Evolutionary conservation across 78 protist genomes (phyloP), one percentile per base, ranked within the genome.

Genomic region (Protostelium mycophagum): DNA sequence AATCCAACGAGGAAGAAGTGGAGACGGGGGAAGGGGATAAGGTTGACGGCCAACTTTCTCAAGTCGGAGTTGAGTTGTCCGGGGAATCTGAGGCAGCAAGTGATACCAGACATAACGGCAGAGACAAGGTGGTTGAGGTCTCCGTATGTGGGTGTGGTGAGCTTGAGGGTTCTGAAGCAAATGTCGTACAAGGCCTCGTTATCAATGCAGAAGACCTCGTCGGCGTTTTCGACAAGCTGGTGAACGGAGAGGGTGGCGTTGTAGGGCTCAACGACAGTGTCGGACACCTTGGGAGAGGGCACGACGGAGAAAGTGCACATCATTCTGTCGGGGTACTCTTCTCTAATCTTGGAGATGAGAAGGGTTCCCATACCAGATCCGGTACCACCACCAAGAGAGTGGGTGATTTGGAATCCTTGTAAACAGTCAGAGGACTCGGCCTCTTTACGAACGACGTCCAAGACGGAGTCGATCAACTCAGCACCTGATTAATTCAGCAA

Each of bases 311-410:
- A 98, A 34, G 99, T 97, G 93, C 92, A 84, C 98, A 98, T 96
- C 96, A 98, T 97, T 85, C 99, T 96, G 92, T 98, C 99, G 88
- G 99, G 99, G 94, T 91, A 98, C 91, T 99, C 99, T 88, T 98
- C 99, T 63, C 98, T 97, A 88, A 97, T 95, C 88, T 96, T 95
- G 83, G 96, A 89, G 85, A 97, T 91, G 83, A 97, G 93, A 34
- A 97, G 95, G 35, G 99, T 96, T 85, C 98, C 98, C 93, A 96
- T 85, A 85, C 99, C 99, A 28, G 99, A 98, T 83, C 99, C 99
- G 36, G 99, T 99, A 38, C 99, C 99, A 63, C 99, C 99, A 38
- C 99, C 99, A 38, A 99, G 96, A 28, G 99, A 99, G 97, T 98
- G 99, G 25, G 97, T 38, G 37, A 98, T 90, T 91, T 97, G 99